phyloP scores from a whole-genome alignment of 2,329 filamentous ascomycete genomes.

The Tympanopsis confertula region DNA sequence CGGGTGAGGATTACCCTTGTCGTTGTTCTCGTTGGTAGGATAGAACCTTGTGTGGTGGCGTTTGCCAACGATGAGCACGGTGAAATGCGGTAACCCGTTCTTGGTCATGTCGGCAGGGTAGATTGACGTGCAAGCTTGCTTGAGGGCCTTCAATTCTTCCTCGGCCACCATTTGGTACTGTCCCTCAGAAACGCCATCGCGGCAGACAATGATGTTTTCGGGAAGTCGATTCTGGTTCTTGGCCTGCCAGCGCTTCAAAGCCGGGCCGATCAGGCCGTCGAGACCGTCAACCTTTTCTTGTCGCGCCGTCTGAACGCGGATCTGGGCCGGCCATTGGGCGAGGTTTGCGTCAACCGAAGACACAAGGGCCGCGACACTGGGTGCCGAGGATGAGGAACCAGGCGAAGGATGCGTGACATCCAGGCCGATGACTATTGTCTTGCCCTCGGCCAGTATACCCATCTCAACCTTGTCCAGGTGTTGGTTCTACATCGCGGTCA shows the following conservation, averaged over 20 bases:
- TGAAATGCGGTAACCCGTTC: slow-evolving; percentile 9
- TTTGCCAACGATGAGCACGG: background rate
- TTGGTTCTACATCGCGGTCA: no score
- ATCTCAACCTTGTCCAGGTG: slow-evolving; percentile 28
- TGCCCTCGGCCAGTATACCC: slow-evolving; percentile 47
- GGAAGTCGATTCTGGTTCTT: slow-evolving; percentile 45
- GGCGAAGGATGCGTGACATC: slow-evolving; percentile 83
- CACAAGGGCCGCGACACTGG: slow-evolving; percentile 72
- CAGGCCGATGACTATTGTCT: slow-evolving; percentile 78
- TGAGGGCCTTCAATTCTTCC: slow-evolving; percentile 55
- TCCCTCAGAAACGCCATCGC: slow-evolving; percentile 80
- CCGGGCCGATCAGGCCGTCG: slow-evolving; percentile 46
- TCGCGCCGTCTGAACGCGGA: slow-evolving; percentile 52
- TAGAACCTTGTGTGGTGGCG: background rate
- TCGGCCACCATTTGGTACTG: slow-evolving; percentile 63
- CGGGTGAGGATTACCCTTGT: slow-evolving; percentile 54
- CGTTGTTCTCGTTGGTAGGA: slow-evolving; percentile 26
- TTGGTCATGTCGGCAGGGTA: slow-evolving; percentile 49
- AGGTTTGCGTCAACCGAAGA: slow-evolving; percentile 60
- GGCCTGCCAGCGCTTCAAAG: slow-evolving; percentile 53
- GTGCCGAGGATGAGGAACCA: slow-evolving; percentile 41
- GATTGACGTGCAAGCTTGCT: slow-evolving; percentile 52
- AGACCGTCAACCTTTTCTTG: slow-evolving; percentile 64
- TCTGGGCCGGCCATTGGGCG: slow-evolving; percentile 67
- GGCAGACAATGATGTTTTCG: slow-evolving; percentile 69